phyloP scores from a whole-genome alignment of 805 yeast species.

The Pichia eremophila region DNA sequence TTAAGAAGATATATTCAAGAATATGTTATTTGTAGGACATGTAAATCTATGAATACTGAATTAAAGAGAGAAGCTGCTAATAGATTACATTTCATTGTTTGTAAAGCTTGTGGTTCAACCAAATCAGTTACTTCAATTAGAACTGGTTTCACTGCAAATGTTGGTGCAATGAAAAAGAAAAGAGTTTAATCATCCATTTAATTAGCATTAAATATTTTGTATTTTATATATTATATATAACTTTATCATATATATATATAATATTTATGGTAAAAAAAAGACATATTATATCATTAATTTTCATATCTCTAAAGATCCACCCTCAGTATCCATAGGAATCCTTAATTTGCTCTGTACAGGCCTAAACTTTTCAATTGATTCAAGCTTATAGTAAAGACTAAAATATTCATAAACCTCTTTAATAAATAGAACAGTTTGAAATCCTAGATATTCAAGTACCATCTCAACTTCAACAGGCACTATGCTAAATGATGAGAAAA shows the following conservation, averaged over 20 bases:
- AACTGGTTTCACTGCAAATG: slow-evolving; percentile 99
- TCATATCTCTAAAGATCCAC: too few relatives aligned
- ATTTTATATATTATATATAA: neutral
- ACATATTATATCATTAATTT: neutral
- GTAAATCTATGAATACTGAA: slow-evolving; percentile 95
- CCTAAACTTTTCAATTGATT: neutral
- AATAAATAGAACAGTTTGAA: neutral
- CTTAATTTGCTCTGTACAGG: neutral
- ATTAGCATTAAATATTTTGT: too few relatives aligned
- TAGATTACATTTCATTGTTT: slow-evolving; percentile 94
- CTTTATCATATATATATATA: neutral
- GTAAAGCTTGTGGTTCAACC: slow-evolving; percentile 96
- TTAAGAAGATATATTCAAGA: slow-evolving; percentile 93
- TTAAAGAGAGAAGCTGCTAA: slow-evolving; percentile 91
- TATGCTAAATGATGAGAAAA: neutral
- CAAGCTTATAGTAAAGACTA: neutral
- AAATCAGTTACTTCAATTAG: slow-evolving; percentile 95
- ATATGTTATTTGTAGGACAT: slow-evolving; percentile 97
- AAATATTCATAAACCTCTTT: neutral
- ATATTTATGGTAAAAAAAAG: neutral
- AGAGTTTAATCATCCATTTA: slow-evolving; percentile 24
- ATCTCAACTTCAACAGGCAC: slow-evolving; percentile 4
- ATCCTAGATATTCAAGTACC: slow-evolving; percentile 5
- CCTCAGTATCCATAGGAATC: too few relatives aligned
- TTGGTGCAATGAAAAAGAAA: slow-evolving; percentile 69